Evolutionary conservation across 768 basidiomycete genomes (phyloP).

Genomic region (Suillus subalutaceus): DNA sequence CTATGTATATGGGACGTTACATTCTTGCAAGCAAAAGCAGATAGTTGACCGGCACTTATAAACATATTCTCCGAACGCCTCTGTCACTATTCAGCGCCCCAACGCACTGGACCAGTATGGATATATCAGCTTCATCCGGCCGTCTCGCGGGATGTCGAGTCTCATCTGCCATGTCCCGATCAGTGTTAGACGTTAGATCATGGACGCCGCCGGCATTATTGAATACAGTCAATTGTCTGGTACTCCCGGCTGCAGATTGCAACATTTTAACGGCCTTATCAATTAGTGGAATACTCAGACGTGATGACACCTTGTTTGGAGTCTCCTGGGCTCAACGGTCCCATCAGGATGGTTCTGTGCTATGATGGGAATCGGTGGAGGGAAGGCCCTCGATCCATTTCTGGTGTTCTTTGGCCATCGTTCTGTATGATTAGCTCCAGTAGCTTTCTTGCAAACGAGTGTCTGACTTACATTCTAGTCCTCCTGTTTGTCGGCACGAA

Average conservation of each 20-base stretch:
- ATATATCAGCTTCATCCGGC: neutral
- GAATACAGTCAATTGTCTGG: neutral
- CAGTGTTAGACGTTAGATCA: neutral
- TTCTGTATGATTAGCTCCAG: neutral
- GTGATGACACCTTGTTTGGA: neutral
- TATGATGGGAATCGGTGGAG: neutral
- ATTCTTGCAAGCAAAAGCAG: neutral
- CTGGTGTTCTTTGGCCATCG: neutral
- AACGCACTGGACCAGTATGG: neutral
- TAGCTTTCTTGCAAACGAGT: neutral
- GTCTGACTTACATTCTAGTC: neutral
- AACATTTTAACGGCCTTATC: neutral
- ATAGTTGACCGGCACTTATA: neutral
- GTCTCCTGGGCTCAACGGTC: neutral
- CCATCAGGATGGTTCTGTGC: neutral
- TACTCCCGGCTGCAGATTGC: neutral
- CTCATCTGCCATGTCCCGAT: neutral
- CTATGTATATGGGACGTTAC: neutral
- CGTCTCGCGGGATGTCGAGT: neutral
- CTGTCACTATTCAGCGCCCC: neutral
- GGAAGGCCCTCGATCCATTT: neutral
- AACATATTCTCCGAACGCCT: neutral
- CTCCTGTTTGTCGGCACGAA: neutral
- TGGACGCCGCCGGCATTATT: conserved; percentile 5
- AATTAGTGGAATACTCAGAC: neutral